Evolutionary conservation across 768 basidiomycete species (phyloP).

Genomic region (Leucocoprinus leucothites): DNA sequence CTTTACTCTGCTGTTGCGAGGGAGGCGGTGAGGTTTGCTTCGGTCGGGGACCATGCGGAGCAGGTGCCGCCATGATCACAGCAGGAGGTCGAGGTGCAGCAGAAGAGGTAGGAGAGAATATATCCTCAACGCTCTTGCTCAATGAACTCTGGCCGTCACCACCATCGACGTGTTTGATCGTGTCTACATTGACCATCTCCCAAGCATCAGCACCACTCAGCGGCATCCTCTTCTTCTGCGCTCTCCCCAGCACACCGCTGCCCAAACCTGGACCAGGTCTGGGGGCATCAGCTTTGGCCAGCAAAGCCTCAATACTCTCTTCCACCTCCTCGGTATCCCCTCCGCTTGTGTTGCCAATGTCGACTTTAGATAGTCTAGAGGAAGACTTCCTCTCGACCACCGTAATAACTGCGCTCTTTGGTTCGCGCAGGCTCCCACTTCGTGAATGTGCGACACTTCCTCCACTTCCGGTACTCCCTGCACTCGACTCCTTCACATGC

Average conservation of each 20-base stretch:
- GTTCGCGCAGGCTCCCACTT: conserved; percentile 4
- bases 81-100: neutral
- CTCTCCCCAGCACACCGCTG: neutral
- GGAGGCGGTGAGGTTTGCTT: neutral
- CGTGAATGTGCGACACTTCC: neutral
- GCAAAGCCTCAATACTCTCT: conserved; percentile 2
- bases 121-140: conserved; percentile 7
- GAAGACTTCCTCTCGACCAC: conserved; percentile 2
- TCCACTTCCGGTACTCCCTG: neutral
- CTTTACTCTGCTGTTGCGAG: neutral
- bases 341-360: neutral
- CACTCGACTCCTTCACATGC: neutral
- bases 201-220: conserved; percentile 10
- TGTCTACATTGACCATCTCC: conserved; percentile 10
- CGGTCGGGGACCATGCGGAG: neutral
- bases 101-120: neutral
- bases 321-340: neutral
- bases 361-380: neutral
- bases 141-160: neutral
- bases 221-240: conserved; percentile 4
- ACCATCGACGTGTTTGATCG: conserved; percentile 6
- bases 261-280: neutral
- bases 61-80: no score
- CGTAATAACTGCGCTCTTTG: conserved; percentile 10
- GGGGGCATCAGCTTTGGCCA: neutral